Base-by-base conservation (phyloP, 768 basidiomycete genomes). In the Amanita polypyramis region DNA sequence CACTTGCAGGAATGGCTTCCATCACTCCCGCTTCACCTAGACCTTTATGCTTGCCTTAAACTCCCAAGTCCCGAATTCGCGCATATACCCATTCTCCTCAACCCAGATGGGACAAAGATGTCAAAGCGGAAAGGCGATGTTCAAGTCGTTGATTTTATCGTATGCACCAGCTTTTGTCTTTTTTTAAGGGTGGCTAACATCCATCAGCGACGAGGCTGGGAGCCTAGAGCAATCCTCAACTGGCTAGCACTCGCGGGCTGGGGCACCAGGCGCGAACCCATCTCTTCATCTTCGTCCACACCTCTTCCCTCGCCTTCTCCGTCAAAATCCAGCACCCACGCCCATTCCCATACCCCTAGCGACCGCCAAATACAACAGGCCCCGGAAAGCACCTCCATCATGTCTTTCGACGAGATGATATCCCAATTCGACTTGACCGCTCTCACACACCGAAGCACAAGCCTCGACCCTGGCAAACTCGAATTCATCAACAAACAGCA, bases 221-320 rank as follows among this genome's bases (percentile, higher is more conserved):
- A 98, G 58, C 87, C 92, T 0, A 74, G 74, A 36, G 91, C 93
- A 2, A 63, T 99, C 11, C 65, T 94, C 20, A 98, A 98, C 58
- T 98, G 94, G 83, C 75, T 97, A 6, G 90, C 90, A 4, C 69
- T 98, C 14, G 83, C 90, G n/a, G 94, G 96, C 1, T 97, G 94
- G 89, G 89, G 92, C 19, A 77, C 73, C 8, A 70, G 74, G 7
- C 71, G 70, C 36, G 63, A 68, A 41, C 39, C 52, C 10, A 38
- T 56, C 0, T 54, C 59, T 21, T 50, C 55, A 47, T 19, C 51
- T 15, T 52, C 65, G 29, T 45, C 60, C 21, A 32, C 27, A n/a
- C 19, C 39, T n/a, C 10, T 39, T n/a, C 7, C 39, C 15, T 7
- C 29, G 12, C 19, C 29, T 23, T 12, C 47, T 4, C 38, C 47